Percentiles rank a stretch among this genome's conserved stretches.
Conservation (phyloP, 495 filamentous ascomycete genomes). For the Parathielavia hyrcaniae region DNA sequence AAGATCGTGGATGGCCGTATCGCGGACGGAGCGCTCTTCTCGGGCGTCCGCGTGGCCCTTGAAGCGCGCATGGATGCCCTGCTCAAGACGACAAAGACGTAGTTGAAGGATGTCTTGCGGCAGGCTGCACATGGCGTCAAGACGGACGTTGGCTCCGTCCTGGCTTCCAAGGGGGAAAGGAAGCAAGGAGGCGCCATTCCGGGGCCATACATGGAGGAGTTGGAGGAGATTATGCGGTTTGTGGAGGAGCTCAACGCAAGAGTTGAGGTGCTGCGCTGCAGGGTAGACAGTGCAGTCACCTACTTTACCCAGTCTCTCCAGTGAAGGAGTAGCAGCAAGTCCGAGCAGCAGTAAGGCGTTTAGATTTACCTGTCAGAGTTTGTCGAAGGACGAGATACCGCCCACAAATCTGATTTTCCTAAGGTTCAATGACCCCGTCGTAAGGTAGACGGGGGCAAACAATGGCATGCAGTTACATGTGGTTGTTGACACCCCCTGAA, state of each 20-base stretch:
- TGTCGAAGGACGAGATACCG: no score
- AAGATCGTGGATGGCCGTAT: background rate
- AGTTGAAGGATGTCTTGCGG: background rate
- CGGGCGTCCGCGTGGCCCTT: background rate
- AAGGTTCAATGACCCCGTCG: no score
- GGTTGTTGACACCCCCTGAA: background rate
- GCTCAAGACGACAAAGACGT: background rate
- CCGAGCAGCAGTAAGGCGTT: no score
- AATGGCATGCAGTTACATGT: no score
- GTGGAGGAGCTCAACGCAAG: no score
- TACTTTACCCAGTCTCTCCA: no score
- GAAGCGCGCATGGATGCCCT: background rate
- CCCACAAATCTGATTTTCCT: no score
- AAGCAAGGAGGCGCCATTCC: background rate
- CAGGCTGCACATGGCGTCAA: background rate
- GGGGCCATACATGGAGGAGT: background rate
- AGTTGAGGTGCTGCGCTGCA: no score
- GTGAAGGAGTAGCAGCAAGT: no score
- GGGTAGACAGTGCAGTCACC: no score
- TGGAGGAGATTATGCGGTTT: background rate
- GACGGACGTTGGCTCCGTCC: background rate
- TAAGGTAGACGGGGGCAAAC: background rate
- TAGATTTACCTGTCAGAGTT: no score
- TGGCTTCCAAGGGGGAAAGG: background rate
- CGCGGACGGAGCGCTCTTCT: background rate